Base-by-base conservation (phyloP, 768 basidiomycete species). In the Russula vinacea region DNA sequence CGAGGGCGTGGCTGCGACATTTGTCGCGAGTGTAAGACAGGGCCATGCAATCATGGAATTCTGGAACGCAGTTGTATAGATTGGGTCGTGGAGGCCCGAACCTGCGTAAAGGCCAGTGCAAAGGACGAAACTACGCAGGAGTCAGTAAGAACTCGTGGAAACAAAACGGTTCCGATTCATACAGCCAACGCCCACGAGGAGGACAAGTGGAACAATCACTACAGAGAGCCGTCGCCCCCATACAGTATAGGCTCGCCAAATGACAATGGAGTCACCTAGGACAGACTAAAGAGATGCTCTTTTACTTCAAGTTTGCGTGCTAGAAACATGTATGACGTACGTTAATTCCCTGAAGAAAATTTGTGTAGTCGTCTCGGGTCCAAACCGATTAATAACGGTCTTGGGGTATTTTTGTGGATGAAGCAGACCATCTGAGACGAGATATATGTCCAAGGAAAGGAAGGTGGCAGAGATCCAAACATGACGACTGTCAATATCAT, bases 181-280 rank as follows among this genome's bases (percentile, higher is more conserved):
- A 67, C 66, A 47, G 19, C 35, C 54, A 37, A 64, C 49, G 35
- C 66, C 66, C 19, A 40, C 35, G 19, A 67, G 62, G 53, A 67
- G 55, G 47, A 51, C n/a, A 45, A 60, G 26, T 14, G 66, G 66
- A 9, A 50, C 24, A 11, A 56, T n/a, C 19, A 67, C 47, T 6
- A 67, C 55, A 29, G 45, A 24, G 17, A 59, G n/a, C 13, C 35
- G 40, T 50, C 63, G 62, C 8, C 32, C 50, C 58, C 58, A 67
- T 39, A 65, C 62, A 7, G 60, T 40, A 58, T 63, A 65, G 40
- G 66, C 66, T 39, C 66, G 58, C 66, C 66, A 67, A n/a, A 67
- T 67, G 35, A 67, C 58, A 39, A 67, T 64, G 7, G 58, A 56
- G 29, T 67, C 62, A 19, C 66, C 55, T 22, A 67, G 32, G 16